Conservation (phyloP, 495 filamentous ascomycete genomes). For the Trichodelitschia bisporula region DNA sequence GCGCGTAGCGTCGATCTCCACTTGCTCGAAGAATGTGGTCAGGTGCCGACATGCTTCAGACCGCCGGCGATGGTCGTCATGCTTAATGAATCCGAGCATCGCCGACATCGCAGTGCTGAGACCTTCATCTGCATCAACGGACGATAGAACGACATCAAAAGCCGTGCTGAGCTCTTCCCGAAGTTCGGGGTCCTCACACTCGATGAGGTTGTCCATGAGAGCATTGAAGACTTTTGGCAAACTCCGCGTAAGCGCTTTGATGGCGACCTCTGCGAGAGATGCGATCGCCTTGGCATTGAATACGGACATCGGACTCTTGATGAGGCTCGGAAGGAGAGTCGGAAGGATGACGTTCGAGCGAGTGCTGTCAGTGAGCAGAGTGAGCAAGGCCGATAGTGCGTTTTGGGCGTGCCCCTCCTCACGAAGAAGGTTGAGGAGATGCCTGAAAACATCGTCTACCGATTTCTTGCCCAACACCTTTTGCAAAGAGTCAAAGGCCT, state of each 20-base stretch:
- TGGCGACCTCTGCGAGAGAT: constrained; percentile 74
- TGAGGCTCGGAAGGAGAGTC: constrained; percentile 79
- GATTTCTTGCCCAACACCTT: constrained; percentile 80
- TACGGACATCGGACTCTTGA: constrained; percentile 65
- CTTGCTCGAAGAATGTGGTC: constrained; percentile 63
- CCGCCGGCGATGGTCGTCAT: constrained; percentile 73
- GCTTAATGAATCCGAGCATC: constrained; percentile 63
- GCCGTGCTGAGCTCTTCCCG: constrained; percentile 45
- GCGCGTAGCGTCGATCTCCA: constrained; percentile 69
- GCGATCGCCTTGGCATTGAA: constrained; percentile 91
- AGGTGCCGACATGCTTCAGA: constrained; percentile 55
- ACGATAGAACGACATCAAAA: constrained; percentile 70
- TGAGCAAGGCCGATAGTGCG: constrained; percentile 74
- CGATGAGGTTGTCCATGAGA: constrained; percentile 76
- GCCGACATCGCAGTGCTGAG: constrained; percentile 87
- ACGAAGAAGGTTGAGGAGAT: constrained; percentile 67
- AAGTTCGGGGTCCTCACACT: constrained; percentile 51
- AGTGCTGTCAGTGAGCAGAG: constrained; percentile 76
- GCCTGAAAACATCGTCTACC: constrained; percentile 81
- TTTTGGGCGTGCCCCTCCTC: constrained; percentile 73
- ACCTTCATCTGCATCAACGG: constrained; percentile 89
- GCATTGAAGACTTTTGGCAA: constrained; percentile 74
- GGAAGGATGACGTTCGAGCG: constrained; percentile 90
- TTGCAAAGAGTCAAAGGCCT: constrained; percentile 88
- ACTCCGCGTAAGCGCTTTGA: constrained; percentile 66